These are phyloP conservation scores for Anisodus tanguticus DNA, from an alignment of 257 asterid genomes.

Conservation along the genomic window DNA sequence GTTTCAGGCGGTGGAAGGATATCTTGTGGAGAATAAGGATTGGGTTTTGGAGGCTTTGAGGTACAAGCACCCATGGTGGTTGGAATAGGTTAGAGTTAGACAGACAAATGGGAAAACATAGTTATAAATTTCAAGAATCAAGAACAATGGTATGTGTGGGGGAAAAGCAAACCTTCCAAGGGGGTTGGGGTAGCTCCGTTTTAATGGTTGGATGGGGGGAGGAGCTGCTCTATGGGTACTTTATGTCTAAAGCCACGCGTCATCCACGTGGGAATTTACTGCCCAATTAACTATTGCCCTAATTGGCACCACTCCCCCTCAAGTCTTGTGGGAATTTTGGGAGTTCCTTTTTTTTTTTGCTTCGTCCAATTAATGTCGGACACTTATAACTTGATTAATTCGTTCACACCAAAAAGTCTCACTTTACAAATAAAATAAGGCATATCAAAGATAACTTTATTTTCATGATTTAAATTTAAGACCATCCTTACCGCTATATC, in stretches of 20 bases:
- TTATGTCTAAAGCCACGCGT: constrained; percentile 18
- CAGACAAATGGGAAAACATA: not conserved
- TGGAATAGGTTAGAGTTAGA: not conserved
- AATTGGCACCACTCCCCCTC: not conserved
- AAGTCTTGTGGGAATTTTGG: not conserved
- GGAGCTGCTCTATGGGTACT: not conserved
- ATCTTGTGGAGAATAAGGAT: constrained; percentile 54
- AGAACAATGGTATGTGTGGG: not conserved
- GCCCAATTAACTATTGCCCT: constrained; percentile 2
- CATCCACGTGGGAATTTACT: constrained; percentile 23
- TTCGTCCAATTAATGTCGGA: not conserved
- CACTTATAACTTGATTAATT: not conserved
- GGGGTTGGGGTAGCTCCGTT: constrained; percentile 12
- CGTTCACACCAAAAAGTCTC: not conserved
- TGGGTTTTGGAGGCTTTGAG: constrained; percentile 61
- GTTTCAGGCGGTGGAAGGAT: constrained; percentile 31
- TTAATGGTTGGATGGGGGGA: not conserved
- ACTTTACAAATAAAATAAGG: not conserved
- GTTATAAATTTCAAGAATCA: not conserved
- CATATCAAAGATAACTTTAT: no score
- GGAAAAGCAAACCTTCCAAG: not conserved
- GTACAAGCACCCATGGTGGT: constrained; percentile 56
- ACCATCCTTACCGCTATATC: no score
- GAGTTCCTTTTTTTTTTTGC: not conserved
- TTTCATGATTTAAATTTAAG: no score